Conservation (phyloP, 371 early-diverging fungal genomes). For the Mucor racemosus region DNA sequence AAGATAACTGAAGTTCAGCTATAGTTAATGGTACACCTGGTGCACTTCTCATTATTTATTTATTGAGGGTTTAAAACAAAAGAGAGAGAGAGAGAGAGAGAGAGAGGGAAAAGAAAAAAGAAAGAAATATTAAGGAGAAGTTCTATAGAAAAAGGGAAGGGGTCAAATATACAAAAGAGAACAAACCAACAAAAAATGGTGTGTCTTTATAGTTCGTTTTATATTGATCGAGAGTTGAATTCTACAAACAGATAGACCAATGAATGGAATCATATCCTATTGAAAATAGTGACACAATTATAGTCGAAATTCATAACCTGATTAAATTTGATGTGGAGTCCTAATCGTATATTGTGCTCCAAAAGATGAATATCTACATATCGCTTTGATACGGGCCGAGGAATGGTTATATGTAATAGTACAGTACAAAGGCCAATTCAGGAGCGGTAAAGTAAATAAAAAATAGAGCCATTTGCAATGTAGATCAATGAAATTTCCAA, state of each 20-base stretch:
- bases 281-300: neutral
- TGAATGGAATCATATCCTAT: neutral
- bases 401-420: neutral
- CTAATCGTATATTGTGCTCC: neutral
- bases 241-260: slow-evolving; percentile 1
- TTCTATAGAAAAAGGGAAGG: neutral
- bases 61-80: neutral
- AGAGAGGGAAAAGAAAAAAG: neutral
- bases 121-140: slow-evolving; percentile 3
- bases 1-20: slow-evolving; percentile 31
- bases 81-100: neutral
- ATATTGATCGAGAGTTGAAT: slow-evolving; percentile 6
- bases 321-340: neutral
- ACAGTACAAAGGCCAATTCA: neutral
- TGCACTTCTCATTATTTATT: slow-evolving; percentile 21
- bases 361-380: neutral
- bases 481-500: neutral
- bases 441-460: neutral
- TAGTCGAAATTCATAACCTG: neutral
- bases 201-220: neutral
- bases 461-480: neutral
- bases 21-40: slow-evolving; percentile 28
- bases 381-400: neutral
- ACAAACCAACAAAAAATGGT: slow-evolving; percentile 1
- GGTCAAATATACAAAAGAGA: slow-evolving; percentile 2